Evolutionary conservation across 1,284 basidiomycete genomes (phyloP).

Genomic region (Puccinia triticina): DNA sequence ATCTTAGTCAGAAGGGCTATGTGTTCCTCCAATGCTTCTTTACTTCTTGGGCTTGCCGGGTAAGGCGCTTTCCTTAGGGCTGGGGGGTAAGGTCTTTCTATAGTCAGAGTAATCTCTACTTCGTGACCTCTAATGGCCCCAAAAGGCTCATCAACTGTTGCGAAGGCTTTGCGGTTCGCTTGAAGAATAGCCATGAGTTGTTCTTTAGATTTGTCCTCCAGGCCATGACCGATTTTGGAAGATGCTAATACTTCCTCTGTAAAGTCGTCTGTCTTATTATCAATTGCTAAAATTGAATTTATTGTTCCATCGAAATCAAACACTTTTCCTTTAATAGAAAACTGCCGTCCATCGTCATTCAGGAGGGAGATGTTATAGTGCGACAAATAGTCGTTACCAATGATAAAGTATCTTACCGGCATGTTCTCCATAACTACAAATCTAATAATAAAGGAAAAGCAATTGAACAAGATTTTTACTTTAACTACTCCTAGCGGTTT

Average conservation of each 20-base stretch:
- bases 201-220: neutral
- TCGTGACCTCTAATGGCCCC: slow-evolving; percentile 3
- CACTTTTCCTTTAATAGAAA: neutral
- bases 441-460: neutral
- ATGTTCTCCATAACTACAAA: slow-evolving; percentile 7
- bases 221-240: neutral
- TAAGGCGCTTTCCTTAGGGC: slow-evolving; percentile 12
- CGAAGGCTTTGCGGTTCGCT: neutral
- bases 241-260: neutral
- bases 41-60: slow-evolving; percentile 22
- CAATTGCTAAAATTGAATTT: neutral
- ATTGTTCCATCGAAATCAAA: neutral
- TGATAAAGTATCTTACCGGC: neutral
- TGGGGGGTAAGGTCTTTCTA: slow-evolving; percentile 19
- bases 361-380: neutral
- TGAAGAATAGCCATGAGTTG: neutral
- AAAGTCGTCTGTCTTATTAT: neutral
- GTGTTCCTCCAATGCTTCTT: slow-evolving; percentile 1
- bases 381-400: neutral
- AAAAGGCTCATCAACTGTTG: neutral
- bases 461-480: neutral
- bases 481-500: neutral
- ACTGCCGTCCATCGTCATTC: neutral
- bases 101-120: neutral
- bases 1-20: neutral